A percentile compares a stretch with the other conserved stretches of the same genome.
phyloP scores from a whole-genome alignment of 1,139 yeast species.

The Yamadazyma pseudoaaseri region DNA sequence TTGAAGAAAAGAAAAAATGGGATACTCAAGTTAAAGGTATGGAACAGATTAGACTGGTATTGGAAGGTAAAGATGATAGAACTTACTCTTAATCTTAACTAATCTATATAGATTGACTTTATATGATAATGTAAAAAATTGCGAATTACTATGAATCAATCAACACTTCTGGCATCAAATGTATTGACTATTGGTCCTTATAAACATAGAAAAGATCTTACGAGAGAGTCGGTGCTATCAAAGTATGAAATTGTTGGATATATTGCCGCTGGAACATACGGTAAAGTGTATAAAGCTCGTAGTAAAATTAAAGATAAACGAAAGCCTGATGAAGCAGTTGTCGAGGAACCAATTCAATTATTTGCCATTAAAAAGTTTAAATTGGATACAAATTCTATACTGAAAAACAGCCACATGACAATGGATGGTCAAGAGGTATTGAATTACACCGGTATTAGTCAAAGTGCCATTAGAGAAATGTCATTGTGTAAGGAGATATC shows the following conservation, averaged over 20 bases:
- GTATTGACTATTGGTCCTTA: conserved; percentile 74
- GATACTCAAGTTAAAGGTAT: conserved; percentile 68
- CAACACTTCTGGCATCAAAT: conserved; percentile 55
- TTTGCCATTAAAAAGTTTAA: conserved; percentile 95
- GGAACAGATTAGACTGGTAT: conserved; percentile 75
- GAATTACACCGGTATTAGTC: conserved; percentile 94
- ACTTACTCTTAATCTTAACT: conserved; percentile 22
- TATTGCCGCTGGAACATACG: conserved; percentile 98
- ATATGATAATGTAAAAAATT: not conserved
- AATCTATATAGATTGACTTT: not conserved
- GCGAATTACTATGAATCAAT: conserved; percentile 8
- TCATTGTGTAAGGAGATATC: conserved; percentile 85
- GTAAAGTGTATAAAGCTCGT: conserved; percentile 88
- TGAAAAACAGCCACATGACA: conserved; percentile 37
- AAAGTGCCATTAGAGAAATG: conserved; percentile 95
- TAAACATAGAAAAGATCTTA: conserved; percentile 66
- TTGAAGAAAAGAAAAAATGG: conserved; percentile 59
- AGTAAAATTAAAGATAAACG: conserved; percentile 36
- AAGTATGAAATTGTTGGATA: conserved; percentile 89
- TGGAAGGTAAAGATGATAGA: conserved; percentile 73
- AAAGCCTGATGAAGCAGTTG: conserved; percentile 10
- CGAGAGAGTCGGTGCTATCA: conserved; percentile 69
- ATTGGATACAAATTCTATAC: conserved; percentile 70
- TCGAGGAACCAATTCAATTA: conserved; percentile 25
- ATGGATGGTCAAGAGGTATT: conserved; percentile 70